These are phyloP conservation scores for Monotropa hypopitys DNA, from an alignment of 179 eudicot species.

Conservation along the genomic window DNA sequence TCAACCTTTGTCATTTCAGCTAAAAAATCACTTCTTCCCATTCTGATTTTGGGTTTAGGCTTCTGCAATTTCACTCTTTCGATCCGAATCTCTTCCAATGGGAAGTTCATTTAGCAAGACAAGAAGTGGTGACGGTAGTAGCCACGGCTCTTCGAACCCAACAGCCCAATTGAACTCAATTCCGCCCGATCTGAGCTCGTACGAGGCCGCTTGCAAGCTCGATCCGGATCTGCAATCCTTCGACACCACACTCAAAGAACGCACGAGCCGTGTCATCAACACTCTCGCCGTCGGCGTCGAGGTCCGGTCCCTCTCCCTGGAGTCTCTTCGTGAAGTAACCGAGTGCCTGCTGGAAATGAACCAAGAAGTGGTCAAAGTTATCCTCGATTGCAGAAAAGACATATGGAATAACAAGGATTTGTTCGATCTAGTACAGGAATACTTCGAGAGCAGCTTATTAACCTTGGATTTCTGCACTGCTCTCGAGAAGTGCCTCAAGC, in stretches of 20 bases:
- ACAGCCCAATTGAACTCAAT: conserved; percentile 15
- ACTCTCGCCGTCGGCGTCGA: conserved; percentile 71
- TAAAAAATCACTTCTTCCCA: background rate
- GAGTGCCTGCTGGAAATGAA: conserved; percentile 90
- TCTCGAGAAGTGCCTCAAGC: conserved; percentile 74
- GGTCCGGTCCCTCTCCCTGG: conserved; percentile 65
- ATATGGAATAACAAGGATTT: conserved; percentile 90
- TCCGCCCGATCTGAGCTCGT: conserved; percentile 50
- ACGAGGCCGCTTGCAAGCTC: conserved; percentile 54
- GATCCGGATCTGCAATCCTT: conserved; percentile 58
- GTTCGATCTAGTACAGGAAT: conserved; percentile 94
- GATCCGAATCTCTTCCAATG: background rate
- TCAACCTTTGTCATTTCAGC: background rate
- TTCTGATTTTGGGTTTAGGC: too few species aligned
- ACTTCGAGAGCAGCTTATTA: conserved; percentile 75
- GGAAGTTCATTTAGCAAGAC: conserved; percentile 11
- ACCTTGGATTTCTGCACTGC: conserved; percentile 88
- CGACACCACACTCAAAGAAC: conserved; percentile 51
- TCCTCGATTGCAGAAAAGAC: conserved; percentile 85
- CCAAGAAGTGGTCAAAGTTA: conserved; percentile 87
- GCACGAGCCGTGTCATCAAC: conserved; percentile 59
- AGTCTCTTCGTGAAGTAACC: conserved; percentile 73
- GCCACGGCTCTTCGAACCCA: background rate
- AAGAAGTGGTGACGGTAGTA: background rate
- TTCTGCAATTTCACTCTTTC: background rate